Evolutionary conservation across 2,329 filamentous ascomycete genomes (phyloP).

Genomic region (Coniella vitis): DNA sequence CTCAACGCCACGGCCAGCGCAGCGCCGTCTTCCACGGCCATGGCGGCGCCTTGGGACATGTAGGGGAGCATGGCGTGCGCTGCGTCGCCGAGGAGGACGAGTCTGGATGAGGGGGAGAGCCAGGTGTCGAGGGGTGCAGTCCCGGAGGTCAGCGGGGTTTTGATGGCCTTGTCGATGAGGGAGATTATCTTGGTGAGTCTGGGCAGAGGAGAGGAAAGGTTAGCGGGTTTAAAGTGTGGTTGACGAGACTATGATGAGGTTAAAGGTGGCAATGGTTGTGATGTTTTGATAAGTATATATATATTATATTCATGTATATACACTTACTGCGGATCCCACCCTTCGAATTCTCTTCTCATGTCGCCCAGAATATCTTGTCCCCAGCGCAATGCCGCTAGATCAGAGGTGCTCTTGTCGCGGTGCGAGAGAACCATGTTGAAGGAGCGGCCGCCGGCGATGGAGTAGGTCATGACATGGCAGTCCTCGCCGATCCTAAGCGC

Average conservation of each 20-base stretch:
- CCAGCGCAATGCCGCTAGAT: slow-evolving; percentile 25
- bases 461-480: slow-evolving; percentile 39
- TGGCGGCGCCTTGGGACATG: slow-evolving; percentile 37
- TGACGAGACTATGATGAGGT: too few species aligned
- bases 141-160: slow-evolving; percentile 27
- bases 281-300: too few species aligned
- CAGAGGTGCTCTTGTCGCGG: slow-evolving; percentile 28
- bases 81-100: slow-evolving; percentile 34
- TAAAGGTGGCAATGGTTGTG: too few species aligned
- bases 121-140: slow-evolving; percentile 22
- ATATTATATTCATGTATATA: too few species aligned
- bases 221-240: not conserved
- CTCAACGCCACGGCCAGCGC: slow-evolving; percentile 28
- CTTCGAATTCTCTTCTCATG: slow-evolving; percentile 27
- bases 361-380: slow-evolving; percentile 23
- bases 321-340: slow-evolving; percentile 28
- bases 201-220: not conserved
- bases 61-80: slow-evolving; percentile 38
- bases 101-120: slow-evolving; percentile 22
- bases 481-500: slow-evolving; percentile 31
- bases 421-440: slow-evolving; percentile 42
- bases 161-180: slow-evolving; percentile 27
- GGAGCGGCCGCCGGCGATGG: slow-evolving; percentile 32
- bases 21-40: slow-evolving; percentile 36
- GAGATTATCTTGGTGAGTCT: slow-evolving; percentile 30